These are phyloP conservation scores for Macrocystidia cucumis DNA, from an alignment of 1,284 basidiomycete species.

Conservation along the genomic window DNA sequence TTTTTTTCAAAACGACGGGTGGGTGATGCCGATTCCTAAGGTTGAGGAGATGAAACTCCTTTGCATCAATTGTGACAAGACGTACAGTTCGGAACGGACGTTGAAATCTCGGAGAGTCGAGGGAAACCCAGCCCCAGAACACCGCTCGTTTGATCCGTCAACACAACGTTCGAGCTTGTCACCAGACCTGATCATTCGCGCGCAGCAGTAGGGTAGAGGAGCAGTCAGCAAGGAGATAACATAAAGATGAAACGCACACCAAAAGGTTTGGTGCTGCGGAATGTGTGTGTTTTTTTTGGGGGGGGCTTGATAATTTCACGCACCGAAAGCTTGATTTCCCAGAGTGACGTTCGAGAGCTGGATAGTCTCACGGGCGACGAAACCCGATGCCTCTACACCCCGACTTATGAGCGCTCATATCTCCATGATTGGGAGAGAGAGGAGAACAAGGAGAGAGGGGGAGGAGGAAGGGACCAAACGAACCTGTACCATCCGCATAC, in stretches of 20 bases:
- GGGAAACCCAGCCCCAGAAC: constrained; percentile 70
- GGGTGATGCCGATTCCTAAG: background rate
- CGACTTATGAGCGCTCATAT: constrained; percentile 5
- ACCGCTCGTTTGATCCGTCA: constrained; percentile 59
- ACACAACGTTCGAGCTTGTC: constrained; percentile 51
- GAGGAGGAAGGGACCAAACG: constrained; percentile 15
- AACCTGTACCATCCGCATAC: constrained; percentile 65
- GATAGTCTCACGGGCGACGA: constrained; percentile 59
- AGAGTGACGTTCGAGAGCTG: constrained; percentile 50
- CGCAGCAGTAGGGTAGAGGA: constrained; percentile 4
- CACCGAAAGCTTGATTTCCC: constrained; percentile 59
- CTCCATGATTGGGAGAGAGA: no score
- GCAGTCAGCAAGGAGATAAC: background rate
- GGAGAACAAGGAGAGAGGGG: no score
- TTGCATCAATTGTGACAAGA: constrained; percentile 5
- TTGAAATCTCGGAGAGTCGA: constrained; percentile 55
- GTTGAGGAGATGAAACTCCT: constrained; percentile 1
- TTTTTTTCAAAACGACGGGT: no score
- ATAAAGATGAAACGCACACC: constrained; percentile 8
- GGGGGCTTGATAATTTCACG: constrained; percentile 14
- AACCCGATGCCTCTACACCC: constrained; percentile 51
- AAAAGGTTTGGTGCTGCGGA: no score
- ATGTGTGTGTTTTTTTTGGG: no score
- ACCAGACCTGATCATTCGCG: constrained; percentile 39
- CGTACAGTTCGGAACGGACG: constrained; percentile 42